Evolutionary conservation across 2,329 filamentous ascomycete genomes (phyloP).

Genomic region (Lachnellula occidentalis): DNA sequence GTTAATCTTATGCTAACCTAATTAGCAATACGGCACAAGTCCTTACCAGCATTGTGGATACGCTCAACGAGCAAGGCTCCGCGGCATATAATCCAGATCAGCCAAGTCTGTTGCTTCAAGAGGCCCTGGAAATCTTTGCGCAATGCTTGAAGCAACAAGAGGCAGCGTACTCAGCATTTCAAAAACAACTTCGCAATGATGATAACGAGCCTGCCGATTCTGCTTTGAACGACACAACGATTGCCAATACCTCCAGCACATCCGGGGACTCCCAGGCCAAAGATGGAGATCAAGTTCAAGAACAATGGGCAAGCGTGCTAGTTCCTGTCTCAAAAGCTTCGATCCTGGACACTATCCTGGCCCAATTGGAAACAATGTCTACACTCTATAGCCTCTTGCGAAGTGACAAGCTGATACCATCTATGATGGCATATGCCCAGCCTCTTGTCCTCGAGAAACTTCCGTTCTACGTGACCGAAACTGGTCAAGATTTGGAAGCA

Average conservation of each 20-base stretch:
- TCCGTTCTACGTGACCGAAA: constrained; percentile 3
- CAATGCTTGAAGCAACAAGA: constrained; percentile 50
- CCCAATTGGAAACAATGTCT: constrained; percentile 52
- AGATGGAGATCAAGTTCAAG: constrained; percentile 41
- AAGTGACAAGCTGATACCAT: constrained; percentile 1
- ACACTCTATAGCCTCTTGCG: constrained; percentile 41
- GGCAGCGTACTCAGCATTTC: constrained; percentile 39
- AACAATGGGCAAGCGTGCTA: constrained; percentile 62
- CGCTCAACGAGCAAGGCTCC: constrained; percentile 40
- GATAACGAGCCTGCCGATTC: not conserved
- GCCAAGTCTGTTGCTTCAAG: constrained; percentile 39
- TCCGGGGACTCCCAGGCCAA: constrained; percentile 6
- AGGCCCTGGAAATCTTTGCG: constrained; percentile 57
- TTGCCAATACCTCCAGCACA: not conserved
- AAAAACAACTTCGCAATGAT: constrained; percentile 24
- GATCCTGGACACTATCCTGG: constrained; percentile 62
- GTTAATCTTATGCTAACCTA: constrained; percentile 5
- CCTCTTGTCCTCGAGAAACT: constrained; percentile 32
- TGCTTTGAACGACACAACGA: not conserved
- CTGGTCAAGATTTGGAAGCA: constrained; percentile 44
- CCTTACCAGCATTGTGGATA: constrained; percentile 60
- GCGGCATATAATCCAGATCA: constrained; percentile 39
- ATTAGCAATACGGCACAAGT: constrained; percentile 61
- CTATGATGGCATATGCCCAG: constrained; percentile 47
- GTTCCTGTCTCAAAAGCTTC: constrained; percentile 59